A percentile compares a stretch with the other conserved stretches of the same genome.
These are phyloP conservation scores for Candida odintsovae DNA, from an alignment of 805 yeast species.

Conservation along the genomic window DNA sequence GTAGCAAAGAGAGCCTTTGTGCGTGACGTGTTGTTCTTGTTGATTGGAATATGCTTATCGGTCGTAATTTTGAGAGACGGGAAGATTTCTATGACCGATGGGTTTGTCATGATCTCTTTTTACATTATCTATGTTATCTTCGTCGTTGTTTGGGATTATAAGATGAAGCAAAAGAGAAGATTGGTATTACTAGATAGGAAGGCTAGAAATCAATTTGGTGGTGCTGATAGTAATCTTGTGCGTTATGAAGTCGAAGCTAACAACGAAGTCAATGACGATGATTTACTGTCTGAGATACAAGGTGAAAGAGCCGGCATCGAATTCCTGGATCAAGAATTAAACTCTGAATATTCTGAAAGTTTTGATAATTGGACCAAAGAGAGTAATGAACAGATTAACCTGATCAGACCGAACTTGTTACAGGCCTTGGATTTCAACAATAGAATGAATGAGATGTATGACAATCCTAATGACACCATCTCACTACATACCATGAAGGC, in stretches of 20 bases:
- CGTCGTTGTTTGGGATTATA: slow-evolving; percentile 30
- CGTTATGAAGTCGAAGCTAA: slow-evolving; percentile 10
- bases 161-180: slow-evolving; percentile 14
- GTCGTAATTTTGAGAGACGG: slow-evolving; percentile 55
- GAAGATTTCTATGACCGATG: slow-evolving; percentile 46
- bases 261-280: slow-evolving; percentile 20
- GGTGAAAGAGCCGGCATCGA: slow-evolving; percentile 11
- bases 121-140: slow-evolving; percentile 55
- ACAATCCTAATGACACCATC: slow-evolving; percentile 4
- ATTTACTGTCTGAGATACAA: slow-evolving; percentile 11
- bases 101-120: slow-evolving; percentile 47
- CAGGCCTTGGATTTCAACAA: slow-evolving; percentile 20
- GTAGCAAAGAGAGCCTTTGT: slow-evolving; percentile 34
- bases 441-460: slow-evolving; percentile 9
- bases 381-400: slow-evolving; percentile 5
- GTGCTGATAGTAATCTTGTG: background rate
- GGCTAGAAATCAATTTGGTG: slow-evolving; percentile 16
- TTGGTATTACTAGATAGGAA: slow-evolving; percentile 16
- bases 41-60: slow-evolving; percentile 42
- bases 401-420: slow-evolving; percentile 20
- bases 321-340: slow-evolving; percentile 11
- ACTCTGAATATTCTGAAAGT: slow-evolving; percentile 5
- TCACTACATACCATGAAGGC: slow-evolving; percentile 10
- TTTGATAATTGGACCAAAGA: slow-evolving; percentile 17
- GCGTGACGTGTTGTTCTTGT: slow-evolving; percentile 50